A percentile compares a stretch with the other conserved stretches of the same genome.
Conservation (phyloP, 73 alveolate genomes). For the Symbiodinium pilosum region DNA sequence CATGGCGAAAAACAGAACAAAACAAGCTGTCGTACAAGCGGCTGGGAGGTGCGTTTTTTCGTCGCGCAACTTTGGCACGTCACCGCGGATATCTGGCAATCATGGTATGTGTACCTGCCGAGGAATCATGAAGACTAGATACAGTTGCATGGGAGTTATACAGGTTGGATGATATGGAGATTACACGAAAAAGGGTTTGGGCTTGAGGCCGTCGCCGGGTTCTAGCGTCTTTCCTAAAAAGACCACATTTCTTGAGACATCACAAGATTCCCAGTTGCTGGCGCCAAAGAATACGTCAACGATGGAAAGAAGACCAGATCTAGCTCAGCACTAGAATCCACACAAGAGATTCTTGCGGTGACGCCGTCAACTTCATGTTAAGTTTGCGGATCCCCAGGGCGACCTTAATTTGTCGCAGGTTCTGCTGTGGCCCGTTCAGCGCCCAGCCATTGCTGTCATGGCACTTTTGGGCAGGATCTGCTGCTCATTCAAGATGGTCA, state of each 20-base stretch:
- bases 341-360: not conserved
- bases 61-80: not conserved
- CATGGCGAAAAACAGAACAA: not conserved
- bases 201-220: not conserved
- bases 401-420: not conserved
- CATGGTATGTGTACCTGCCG: not conserved
- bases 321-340: no score
- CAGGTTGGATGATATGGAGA: not conserved
- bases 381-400: not conserved
- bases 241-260: not conserved
- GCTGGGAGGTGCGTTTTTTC: not conserved
- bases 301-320: no score
- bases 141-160: not conserved
- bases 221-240: not conserved
- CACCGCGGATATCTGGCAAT: constrained; percentile 2
- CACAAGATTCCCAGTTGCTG: not conserved
- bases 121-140: not conserved
- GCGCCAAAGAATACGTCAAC: no score
- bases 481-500: constrained; percentile 12
- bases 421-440: not conserved
- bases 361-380: not conserved
- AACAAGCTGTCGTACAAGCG: not conserved
- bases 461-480: not conserved
- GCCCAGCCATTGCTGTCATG: not conserved
- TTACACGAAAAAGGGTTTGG: not conserved